A percentile compares a stretch with the other conserved stretches of the same genome.
Conservation (phyloP, 768 basidiomycete genomes). For the Pisolithus albus region DNA sequence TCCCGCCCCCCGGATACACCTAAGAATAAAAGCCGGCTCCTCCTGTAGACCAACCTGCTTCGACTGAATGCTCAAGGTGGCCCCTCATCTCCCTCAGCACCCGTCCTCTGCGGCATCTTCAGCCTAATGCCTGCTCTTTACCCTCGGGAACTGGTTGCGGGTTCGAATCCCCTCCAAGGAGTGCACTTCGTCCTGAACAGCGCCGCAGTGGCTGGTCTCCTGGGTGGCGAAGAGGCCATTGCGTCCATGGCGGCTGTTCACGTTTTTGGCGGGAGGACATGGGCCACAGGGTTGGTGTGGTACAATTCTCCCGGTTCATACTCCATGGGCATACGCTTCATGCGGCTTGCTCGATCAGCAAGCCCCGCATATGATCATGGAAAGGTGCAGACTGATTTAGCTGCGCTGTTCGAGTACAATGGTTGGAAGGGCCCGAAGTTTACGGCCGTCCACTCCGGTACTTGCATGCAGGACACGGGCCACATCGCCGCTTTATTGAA, state of each 20-base stretch:
- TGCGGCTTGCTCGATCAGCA: constrained; percentile 19
- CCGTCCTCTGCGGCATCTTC: too few relatives aligned
- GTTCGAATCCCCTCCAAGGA: constrained; percentile 1
- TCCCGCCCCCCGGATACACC: too few relatives aligned
- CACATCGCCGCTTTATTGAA: constrained; percentile 22
- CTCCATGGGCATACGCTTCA: constrained; percentile 26
- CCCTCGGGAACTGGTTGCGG: neutral
- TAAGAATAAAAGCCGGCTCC: too few relatives aligned
- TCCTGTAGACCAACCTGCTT: too few relatives aligned
- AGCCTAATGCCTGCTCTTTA: too few relatives aligned
- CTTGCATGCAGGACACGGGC: constrained; percentile 19
- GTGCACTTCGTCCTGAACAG: constrained; percentile 19
- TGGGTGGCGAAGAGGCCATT: constrained; percentile 33
- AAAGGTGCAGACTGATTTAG: constrained; percentile 9
- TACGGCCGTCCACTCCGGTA: constrained; percentile 21
- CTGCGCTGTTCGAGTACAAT: constrained; percentile 19
- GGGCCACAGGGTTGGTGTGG: constrained; percentile 25
- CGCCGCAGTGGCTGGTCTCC: constrained; percentile 30
- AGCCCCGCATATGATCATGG: neutral
- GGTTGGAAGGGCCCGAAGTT: constrained; percentile 23
- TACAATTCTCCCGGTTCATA: constrained; percentile 34
- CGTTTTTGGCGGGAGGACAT: constrained; percentile 22
- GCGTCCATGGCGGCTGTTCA: constrained; percentile 33
- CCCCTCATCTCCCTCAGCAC: too few relatives aligned
- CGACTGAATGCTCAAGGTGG: too few relatives aligned